These are phyloP conservation scores for Alternaria triticina DNA, from an alignment of 2,329 filamentous ascomycete species.

Conservation along the genomic window DNA sequence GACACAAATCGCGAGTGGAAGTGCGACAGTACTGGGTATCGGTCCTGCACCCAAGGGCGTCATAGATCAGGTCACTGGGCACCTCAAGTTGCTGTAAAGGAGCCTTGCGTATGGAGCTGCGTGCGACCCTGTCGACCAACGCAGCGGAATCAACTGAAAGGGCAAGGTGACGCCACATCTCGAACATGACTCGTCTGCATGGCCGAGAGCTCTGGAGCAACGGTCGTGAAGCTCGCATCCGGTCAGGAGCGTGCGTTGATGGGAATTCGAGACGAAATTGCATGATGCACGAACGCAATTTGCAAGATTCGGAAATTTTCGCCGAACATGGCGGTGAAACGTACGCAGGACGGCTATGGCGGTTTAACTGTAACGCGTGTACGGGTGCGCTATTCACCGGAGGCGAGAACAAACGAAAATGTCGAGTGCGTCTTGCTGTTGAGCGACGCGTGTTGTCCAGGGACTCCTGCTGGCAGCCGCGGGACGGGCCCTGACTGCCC, in stretches of 20 bases:
- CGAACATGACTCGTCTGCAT: constrained; percentile 7
- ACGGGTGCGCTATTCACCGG: background rate
- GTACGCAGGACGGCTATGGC: background rate
- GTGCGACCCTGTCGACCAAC: background rate
- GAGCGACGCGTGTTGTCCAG: background rate
- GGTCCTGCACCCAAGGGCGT: constrained; percentile 78
- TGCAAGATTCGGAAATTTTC: background rate
- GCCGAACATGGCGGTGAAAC: background rate
- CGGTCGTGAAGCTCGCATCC: background rate
- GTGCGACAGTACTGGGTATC: constrained; percentile 85
- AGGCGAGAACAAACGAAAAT: background rate
- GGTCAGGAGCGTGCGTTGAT: background rate
- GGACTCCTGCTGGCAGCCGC: constrained; percentile 1
- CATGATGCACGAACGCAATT: background rate
- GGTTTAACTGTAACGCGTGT: background rate
- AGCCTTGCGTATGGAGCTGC: background rate
- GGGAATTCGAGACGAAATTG: background rate
- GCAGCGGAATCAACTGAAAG: background rate
- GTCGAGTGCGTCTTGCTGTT: background rate
- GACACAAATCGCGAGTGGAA: constrained; percentile 94
- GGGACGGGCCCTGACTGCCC: constrained; percentile 3
- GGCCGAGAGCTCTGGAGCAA: background rate
- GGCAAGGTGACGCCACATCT: background rate
- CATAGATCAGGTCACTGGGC: constrained; percentile 84
- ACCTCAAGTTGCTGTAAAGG: constrained; percentile 78